Evolutionary conservation across 306 rosid genomes (phyloP).

Genomic region (Vigna nakashimae): DNA sequence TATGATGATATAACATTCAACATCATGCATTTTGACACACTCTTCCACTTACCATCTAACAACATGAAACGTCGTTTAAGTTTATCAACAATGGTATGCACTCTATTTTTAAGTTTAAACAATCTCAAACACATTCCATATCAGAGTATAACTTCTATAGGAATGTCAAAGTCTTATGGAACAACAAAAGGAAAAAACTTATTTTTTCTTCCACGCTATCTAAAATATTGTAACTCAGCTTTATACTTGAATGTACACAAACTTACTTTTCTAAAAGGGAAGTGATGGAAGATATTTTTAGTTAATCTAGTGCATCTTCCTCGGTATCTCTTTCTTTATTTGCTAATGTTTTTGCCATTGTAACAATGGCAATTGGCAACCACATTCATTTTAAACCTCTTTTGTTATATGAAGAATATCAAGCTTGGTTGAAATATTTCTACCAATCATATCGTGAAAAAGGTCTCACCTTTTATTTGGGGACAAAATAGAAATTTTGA

Average conservation of each 20-base stretch:
- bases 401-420: background rate
- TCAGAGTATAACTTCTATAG: constrained; percentile 22
- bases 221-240: constrained; percentile 21
- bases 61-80: too few species aligned
- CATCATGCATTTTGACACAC: constrained; percentile 46
- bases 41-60: too few species aligned
- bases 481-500: background rate
- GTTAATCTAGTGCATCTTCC: constrained; percentile 33
- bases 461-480: constrained; percentile 36
- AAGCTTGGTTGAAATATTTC: background rate
- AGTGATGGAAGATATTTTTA: background rate
- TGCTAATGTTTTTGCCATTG: constrained; percentile 39
- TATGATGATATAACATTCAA: constrained; percentile 37
- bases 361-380: constrained; percentile 55
- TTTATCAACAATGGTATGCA: background rate
- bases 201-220: constrained; percentile 29
- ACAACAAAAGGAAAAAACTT: constrained; percentile 32
- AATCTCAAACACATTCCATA: constrained; percentile 37
- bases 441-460: constrained; percentile 25
- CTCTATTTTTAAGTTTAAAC: constrained; percentile 37
- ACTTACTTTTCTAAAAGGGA: too few species aligned
- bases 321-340: background rate
- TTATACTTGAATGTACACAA: background rate
- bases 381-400: constrained; percentile 49
- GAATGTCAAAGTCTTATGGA: constrained; percentile 39